phyloP scores from a whole-genome alignment of 2,329 filamentous ascomycete species.

The Colletotrichum sp. region DNA sequence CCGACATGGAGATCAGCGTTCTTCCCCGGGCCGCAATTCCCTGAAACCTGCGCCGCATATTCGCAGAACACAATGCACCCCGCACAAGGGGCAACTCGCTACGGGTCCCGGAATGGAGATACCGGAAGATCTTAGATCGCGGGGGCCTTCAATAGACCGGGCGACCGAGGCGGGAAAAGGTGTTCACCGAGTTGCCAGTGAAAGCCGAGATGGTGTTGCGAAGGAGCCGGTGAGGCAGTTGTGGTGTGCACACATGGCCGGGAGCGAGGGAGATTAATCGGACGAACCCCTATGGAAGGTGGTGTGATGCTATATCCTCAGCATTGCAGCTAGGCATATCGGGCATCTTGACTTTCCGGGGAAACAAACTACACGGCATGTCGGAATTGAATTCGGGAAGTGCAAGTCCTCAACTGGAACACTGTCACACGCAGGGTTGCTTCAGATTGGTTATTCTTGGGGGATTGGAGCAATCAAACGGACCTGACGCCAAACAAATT shows the following conservation, averaged over 20 bases:
- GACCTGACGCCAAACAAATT: neutral
- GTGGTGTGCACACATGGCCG: neutral
- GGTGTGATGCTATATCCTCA: neutral
- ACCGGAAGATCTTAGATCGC: slow-evolving; percentile 2
- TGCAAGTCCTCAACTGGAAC: neutral
- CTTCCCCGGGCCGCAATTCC: neutral
- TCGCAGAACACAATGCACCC: neutral
- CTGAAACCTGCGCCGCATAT: neutral
- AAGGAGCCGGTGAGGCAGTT: neutral
- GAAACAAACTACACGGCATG: neutral
- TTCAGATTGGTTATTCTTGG: neutral
- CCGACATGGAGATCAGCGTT: neutral
- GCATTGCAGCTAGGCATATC: neutral
- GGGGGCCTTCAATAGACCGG: neutral
- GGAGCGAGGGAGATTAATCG: neutral
- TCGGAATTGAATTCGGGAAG: neutral
- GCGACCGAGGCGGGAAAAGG: neutral
- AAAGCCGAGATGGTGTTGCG: neutral
- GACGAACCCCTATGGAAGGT: neutral
- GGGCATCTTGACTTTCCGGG: neutral
- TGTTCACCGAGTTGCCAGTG: neutral
- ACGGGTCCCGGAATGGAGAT: neutral
- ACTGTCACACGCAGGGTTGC: neutral
- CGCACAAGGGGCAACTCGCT: neutral
- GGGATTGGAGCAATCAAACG: neutral